phyloP scores from a whole-genome alignment of 371 early-diverging fungal genomes.

The Apophysomyces ossiformis region DNA sequence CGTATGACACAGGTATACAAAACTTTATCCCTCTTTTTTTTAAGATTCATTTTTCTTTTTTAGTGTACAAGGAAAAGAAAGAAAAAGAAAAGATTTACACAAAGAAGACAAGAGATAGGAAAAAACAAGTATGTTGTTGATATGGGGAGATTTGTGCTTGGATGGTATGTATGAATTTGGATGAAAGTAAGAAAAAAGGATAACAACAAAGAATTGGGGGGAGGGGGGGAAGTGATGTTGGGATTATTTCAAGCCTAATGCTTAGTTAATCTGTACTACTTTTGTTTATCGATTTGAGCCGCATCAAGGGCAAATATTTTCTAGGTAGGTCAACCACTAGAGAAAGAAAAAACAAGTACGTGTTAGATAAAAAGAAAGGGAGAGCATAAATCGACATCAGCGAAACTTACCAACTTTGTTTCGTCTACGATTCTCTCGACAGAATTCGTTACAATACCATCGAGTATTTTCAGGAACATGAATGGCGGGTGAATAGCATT shows the following conservation, averaged over 20 bases:
- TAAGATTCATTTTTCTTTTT: not conserved
- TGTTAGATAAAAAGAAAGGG: constrained; percentile 8
- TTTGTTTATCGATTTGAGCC: constrained; percentile 12
- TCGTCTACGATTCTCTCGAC: constrained; percentile 65
- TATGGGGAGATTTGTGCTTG: not conserved
- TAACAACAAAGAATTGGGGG: constrained; percentile 4
- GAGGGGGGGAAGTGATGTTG: not conserved
- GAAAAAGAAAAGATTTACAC: constrained; percentile 14
- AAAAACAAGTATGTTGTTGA: not conserved
- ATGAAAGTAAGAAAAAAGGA: not conserved
- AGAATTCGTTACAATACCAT: constrained; percentile 73
- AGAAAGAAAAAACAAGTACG: not conserved
- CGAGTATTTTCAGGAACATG: constrained; percentile 26
- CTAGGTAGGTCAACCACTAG: constrained; percentile 61
- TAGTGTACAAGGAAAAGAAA: constrained; percentile 5
- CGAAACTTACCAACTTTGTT: constrained; percentile 51
- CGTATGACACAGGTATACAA: not conserved
- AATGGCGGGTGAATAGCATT: constrained; percentile 52
- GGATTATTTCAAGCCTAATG: constrained; percentile 2
- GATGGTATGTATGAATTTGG: not conserved
- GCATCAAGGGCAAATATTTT: constrained; percentile 63
- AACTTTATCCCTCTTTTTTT: not conserved
- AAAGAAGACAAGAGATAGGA: not conserved
- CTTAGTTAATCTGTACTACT: constrained; percentile 12
- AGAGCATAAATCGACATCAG: not conserved